Evolutionary conservation across 1,284 basidiomycete species (phyloP).

Genomic region (Grifola frondosa): DNA sequence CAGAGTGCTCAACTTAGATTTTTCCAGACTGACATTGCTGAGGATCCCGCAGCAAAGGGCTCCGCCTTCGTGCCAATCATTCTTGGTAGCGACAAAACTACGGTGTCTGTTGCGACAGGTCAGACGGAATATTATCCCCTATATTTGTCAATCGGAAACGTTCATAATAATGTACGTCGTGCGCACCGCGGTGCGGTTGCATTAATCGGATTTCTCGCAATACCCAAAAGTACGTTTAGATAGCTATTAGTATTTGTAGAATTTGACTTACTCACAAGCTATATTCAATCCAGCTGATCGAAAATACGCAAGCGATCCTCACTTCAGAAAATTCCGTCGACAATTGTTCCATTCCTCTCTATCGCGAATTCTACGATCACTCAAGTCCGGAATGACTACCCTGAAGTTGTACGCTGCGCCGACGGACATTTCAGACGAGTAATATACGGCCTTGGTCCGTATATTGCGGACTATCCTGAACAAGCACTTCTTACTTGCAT

Average conservation of each 20-base stretch:
- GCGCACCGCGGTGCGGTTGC: constrained; percentile 15
- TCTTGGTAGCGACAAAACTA: constrained; percentile 17
- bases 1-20: neutral
- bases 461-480: constrained; percentile 29
- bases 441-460: constrained; percentile 25
- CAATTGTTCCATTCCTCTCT: constrained; percentile 19
- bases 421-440: constrained; percentile 19
- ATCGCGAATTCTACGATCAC: constrained; percentile 9
- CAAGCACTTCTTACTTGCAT: constrained; percentile 22
- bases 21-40: constrained; percentile 14
- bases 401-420: constrained; percentile 16
- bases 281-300: constrained; percentile 6
- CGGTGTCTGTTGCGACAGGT: constrained; percentile 8
- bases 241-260: neutral
- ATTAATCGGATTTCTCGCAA: constrained; percentile 15
- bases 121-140: constrained; percentile 12
- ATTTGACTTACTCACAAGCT: neutral
- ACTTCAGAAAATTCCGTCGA: constrained; percentile 17
- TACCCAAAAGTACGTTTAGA: constrained; percentile 17
- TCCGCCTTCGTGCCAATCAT: constrained; percentile 21
- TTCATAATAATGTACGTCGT: constrained; percentile 12
- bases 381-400: constrained; percentile 20
- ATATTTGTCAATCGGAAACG: constrained; percentile 12
- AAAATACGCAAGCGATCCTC: constrained; percentile 5
- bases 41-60: constrained; percentile 12